Evolutionary conservation across 805 yeast species (phyloP).

Genomic region (Saccharomycopsis sp.): DNA sequence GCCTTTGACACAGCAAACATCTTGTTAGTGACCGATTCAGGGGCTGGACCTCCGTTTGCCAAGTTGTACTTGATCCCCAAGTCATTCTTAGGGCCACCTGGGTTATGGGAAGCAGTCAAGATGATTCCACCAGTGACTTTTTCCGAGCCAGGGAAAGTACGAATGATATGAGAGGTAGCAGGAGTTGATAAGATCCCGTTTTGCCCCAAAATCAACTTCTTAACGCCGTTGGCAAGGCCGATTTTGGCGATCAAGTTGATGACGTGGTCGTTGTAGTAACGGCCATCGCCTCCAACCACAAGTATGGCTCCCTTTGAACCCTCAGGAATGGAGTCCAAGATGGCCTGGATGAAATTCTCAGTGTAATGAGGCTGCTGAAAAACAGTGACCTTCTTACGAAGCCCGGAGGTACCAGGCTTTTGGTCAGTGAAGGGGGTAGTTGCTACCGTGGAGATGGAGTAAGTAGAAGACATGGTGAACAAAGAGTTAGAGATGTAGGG

Average conservation of each 20-base stretch:
- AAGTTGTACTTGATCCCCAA: constrained; percentile 94
- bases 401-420: constrained; percentile 97
- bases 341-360: constrained; percentile 89
- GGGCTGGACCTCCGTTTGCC: constrained; percentile 97
- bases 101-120: constrained; percentile 94
- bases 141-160: constrained; percentile 45
- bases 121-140: constrained; percentile 90
- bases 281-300: constrained; percentile 96
- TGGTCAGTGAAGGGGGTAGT: constrained; percentile 84
- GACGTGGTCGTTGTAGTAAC: constrained; percentile 79
- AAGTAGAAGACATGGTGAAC: constrained; percentile 24
- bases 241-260: constrained; percentile 76
- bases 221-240: constrained; percentile 88
- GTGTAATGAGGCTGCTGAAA: constrained; percentile 78
- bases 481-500: not conserved
- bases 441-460: constrained; percentile 32
- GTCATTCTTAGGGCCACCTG: constrained; percentile 92
- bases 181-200: constrained; percentile 90
- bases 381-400: constrained; percentile 82
- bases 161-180: constrained; percentile 89
- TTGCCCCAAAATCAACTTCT: constrained; percentile 79
- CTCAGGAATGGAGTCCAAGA: constrained; percentile 83
- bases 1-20: constrained; percentile 65
- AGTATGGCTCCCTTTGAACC: constrained; percentile 68
- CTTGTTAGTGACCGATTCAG: constrained; percentile 85